Percentiles rank a stretch among this genome's conserved stretches.
Evolutionary conservation across 345 rosid genomes (phyloP).

Genomic region (Hirschfeldia incana): DNA sequence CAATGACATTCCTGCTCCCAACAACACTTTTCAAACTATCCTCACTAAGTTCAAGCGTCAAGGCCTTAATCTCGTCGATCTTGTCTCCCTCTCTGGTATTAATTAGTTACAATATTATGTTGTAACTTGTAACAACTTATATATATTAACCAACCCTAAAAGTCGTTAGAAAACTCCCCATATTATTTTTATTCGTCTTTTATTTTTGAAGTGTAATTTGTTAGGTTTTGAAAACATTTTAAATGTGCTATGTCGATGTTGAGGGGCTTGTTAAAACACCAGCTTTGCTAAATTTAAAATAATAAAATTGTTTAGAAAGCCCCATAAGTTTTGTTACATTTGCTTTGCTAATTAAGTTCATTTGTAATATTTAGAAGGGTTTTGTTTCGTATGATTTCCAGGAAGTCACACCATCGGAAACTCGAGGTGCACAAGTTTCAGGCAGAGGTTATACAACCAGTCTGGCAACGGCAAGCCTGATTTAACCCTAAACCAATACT

Average conservation of each 20-base stretch:
- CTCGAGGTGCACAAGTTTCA: conserved; percentile 67
- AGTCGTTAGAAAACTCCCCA: background rate
- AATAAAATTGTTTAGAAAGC: background rate
- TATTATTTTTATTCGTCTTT: background rate
- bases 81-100: conserved; percentile 73
- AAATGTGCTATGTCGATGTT: background rate
- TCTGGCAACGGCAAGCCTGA: conserved; percentile 69
- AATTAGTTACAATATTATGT: background rate
- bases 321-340: background rate
- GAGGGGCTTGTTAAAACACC: background rate
- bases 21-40: conserved; percentile 61
- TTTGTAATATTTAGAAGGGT: background rate
- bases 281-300: background rate
- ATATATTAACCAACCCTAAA: background rate
- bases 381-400: conserved; percentile 23
- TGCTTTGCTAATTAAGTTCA: background rate
- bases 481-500: conserved; percentile 50
- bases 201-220: background rate
- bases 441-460: conserved; percentile 81
- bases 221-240: background rate
- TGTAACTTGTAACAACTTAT: background rate
- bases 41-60: conserved; percentile 57
- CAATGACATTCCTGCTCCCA: conserved; percentile 69
- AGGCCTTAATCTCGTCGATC: conserved; percentile 67
- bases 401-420: conserved; percentile 86